Conservation (phyloP, 768 basidiomycete genomes). For the Suillus variegatus region DNA sequence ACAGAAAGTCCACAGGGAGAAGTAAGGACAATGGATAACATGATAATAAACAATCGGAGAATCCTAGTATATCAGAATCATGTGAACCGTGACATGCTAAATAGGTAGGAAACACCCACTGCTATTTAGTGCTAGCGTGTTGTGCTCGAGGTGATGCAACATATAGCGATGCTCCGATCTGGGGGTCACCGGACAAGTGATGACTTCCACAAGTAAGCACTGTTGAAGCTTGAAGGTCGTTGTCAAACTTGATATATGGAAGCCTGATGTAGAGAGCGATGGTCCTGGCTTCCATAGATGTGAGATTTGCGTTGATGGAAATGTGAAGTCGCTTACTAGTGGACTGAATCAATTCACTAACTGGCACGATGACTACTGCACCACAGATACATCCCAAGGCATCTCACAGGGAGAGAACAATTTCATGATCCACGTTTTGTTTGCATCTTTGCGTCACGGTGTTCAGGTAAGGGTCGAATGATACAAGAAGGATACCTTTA, state of each 20-base stretch:
- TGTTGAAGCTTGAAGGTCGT: conserved; percentile 43
- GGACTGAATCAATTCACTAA: background rate
- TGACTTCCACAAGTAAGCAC: background rate
- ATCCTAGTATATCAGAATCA: background rate
- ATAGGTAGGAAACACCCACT: background rate
- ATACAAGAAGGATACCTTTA: background rate
- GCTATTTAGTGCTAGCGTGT: background rate
- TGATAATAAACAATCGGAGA: background rate
- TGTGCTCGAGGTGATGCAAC: background rate
- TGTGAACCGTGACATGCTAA: background rate
- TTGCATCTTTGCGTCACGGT: background rate
- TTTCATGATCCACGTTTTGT: background rate
- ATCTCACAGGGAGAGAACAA: background rate
- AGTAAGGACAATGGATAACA: background rate
- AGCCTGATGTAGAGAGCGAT: background rate
- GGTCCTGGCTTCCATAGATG: background rate
- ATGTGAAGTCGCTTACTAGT: no score
- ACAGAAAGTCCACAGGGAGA: background rate
- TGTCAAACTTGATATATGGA: conserved; percentile 25
- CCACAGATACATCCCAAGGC: background rate
- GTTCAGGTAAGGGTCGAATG: background rate
- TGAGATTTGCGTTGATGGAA: background rate
- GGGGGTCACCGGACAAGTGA: background rate
- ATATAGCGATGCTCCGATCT: background rate
- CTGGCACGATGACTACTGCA: background rate